Percentiles rank a stretch among this genome's conserved stretches.
phyloP scores from a whole-genome alignment of 768 basidiomycete genomes.

The Pilatotrama ljubarskyi region DNA sequence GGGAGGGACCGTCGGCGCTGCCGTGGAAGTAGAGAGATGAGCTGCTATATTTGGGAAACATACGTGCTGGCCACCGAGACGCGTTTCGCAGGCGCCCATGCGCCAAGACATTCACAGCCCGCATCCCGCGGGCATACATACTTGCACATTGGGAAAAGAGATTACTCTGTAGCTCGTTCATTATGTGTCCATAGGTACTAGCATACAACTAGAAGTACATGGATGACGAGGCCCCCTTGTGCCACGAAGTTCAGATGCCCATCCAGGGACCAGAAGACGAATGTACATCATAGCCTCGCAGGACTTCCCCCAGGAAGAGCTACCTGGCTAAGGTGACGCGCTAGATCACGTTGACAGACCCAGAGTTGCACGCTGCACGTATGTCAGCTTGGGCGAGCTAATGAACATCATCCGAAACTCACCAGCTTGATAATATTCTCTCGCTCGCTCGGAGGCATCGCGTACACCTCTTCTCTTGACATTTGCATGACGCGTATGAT shows the following conservation, averaged over 20 bases:
- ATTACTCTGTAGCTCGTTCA: neutral
- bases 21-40: conserved; percentile 22
- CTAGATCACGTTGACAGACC: conserved; percentile 16
- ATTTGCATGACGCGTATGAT: conserved; percentile 79
- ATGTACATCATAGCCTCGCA: too few relatives aligned
- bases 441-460: conserved; percentile 70
- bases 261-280: too few relatives aligned
- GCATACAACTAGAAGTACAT: too few relatives aligned
- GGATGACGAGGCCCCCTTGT: too few relatives aligned
- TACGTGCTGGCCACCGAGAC: conserved; percentile 13
- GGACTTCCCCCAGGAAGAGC: too few relatives aligned
- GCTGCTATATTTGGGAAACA: conserved; percentile 21
- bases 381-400: neutral
- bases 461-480: conserved; percentile 82
- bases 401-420: conserved; percentile 33
- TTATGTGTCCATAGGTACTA: too few relatives aligned
- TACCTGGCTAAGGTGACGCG: neutral
- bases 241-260: too few relatives aligned
- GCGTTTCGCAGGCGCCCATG: conserved; percentile 1
- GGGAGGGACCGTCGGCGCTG: conserved; percentile 9
- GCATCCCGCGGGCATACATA: too few relatives aligned
- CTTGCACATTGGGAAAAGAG: too few relatives aligned
- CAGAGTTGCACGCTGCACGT: conserved; percentile 22
- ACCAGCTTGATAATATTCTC: conserved; percentile 83
- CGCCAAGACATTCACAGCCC: neutral